Evolutionary conservation across 352 stramenopile genomes (phyloP).

Genomic region (Phytophthora tubulina): DNA sequence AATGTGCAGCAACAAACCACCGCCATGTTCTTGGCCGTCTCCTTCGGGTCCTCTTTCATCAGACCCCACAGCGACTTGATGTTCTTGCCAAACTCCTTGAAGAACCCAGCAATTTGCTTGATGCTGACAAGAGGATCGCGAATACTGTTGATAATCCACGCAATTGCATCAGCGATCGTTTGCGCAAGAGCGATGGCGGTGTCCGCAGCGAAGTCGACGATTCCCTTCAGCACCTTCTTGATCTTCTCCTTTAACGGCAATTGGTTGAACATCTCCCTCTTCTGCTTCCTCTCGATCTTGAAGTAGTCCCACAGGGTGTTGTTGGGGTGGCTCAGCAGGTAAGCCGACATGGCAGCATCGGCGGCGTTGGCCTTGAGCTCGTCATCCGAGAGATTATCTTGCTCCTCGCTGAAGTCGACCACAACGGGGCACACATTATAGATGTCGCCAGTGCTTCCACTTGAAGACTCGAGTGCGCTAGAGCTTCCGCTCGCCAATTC

Average conservation of each 20-base stretch:
- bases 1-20: conserved; percentile 37
- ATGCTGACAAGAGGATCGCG: conserved; percentile 26
- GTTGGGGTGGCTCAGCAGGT: conserved; percentile 38
- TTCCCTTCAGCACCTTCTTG: conserved; percentile 18
- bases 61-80: conserved; percentile 30
- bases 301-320: conserved; percentile 44
- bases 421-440: conserved; percentile 42
- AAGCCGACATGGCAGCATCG: conserved; percentile 34
- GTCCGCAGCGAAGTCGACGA: conserved; percentile 26
- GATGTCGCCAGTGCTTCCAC: conserved; percentile 18
- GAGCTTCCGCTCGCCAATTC: neutral
- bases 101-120: conserved; percentile 22
- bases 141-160: conserved; percentile 34
- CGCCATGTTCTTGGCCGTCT: conserved; percentile 33
- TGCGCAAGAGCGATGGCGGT: conserved; percentile 26
- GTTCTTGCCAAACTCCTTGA: conserved; percentile 31
- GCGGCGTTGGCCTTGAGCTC: conserved; percentile 36
- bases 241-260: conserved; percentile 14
- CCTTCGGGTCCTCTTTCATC: conserved; percentile 33
- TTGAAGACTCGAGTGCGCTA: neutral
- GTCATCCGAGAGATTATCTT: conserved; percentile 26
- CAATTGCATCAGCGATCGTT: conserved; percentile 24
- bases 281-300: conserved; percentile 36
- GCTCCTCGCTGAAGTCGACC: conserved; percentile 31
- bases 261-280: conserved; percentile 22